Evolutionary conservation across 2,329 filamentous ascomycete genomes (phyloP), one percentile per base, ranked within the genome.

Genomic region (Plectosphaerella plurivora): DNA sequence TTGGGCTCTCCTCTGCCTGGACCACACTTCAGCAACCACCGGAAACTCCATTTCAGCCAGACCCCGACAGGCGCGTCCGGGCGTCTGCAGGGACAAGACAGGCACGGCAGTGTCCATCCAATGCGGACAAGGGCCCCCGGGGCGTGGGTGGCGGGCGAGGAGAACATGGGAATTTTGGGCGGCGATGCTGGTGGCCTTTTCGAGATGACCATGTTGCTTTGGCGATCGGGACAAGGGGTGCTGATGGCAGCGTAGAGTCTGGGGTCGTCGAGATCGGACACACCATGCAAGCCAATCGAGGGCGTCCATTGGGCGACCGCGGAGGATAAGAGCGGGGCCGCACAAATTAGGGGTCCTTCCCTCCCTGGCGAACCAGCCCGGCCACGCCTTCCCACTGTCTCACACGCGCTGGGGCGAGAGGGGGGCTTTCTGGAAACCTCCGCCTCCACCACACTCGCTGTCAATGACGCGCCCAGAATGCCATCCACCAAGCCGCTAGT

Each of bases 151-250:
- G 18, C 18, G n/a, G 33, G 33, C 24, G 24, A 14, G 1, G 5
- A 14, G 45, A 47, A 47, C 45, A 49, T 49, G 47, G 47, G n/a
- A 49, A 39, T 49, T 22, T 49, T 22, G 36, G 47, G 18, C n/a
- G 14, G n/a, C 47, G 47, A 49, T 49, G 47, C 22, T 25, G 47
- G 47, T 39, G 20, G 47, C 28, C 20, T 41, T 22, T 14, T 41
- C 25, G 47, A 49, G 47, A 49, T 49, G 35, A 41, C 47, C 47
- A 49, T 49, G 47, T n/a, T 49, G 35, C 33, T 18, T 14, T 41
- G 35, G 35, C 24, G 47, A 49, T 49, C 47, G 47, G 36, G 47
- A 49, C 47, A 22, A 49, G 47, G 47, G 47, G 47, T 37, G 47
- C 47, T 49, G 47, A 49, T 49, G 47, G 18, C 37, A 35, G 39